These are phyloP conservation scores for Dillenia turbinata DNA, from an alignment of 164 flowering plant species.

Conservation along the genomic window DNA sequence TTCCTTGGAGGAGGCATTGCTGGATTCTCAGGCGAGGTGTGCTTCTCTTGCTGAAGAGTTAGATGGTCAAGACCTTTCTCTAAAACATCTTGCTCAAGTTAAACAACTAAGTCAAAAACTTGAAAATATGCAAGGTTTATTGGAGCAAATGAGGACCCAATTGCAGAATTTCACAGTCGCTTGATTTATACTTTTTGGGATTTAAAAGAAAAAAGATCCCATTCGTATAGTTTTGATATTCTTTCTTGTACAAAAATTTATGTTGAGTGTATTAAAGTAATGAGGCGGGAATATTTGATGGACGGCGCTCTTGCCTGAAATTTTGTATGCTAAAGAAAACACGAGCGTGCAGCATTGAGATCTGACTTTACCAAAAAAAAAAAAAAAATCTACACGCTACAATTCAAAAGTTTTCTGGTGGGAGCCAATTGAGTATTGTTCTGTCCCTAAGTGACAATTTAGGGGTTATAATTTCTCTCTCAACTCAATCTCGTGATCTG, in stretches of 20 bases:
- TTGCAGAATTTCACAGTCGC: constrained; percentile 5
- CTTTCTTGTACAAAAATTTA: constrained; percentile 36
- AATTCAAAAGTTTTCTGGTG: too few relatives aligned
- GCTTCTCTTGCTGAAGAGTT: constrained; percentile 42
- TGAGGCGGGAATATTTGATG: constrained; percentile 17
- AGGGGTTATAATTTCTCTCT: too few relatives aligned
- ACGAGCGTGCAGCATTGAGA: too few relatives aligned
- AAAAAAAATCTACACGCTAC: too few relatives aligned
- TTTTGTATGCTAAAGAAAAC: constrained; percentile 18
- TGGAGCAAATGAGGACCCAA: constrained; percentile 48
- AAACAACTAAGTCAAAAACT: constrained; percentile 56
- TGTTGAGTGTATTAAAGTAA: constrained; percentile 22
- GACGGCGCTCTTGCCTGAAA: background rate
- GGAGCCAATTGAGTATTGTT: too few relatives aligned
- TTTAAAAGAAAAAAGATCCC: constrained; percentile 9
- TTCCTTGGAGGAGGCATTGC: constrained; percentile 61
- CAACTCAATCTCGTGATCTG: too few relatives aligned
- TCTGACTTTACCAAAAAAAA: too few relatives aligned
- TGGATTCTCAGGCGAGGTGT: constrained; percentile 65
- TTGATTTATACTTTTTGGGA: constrained; percentile 15
- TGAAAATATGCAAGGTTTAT: constrained; percentile 55
- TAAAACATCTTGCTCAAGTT: constrained; percentile 34
- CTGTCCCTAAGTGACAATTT: too few relatives aligned
- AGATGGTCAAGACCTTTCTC: constrained; percentile 26
- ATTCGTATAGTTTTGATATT: constrained; percentile 16